Base-by-base conservation (phyloP, 257 asterid genomes). In the Solanum virginianum region DNA sequence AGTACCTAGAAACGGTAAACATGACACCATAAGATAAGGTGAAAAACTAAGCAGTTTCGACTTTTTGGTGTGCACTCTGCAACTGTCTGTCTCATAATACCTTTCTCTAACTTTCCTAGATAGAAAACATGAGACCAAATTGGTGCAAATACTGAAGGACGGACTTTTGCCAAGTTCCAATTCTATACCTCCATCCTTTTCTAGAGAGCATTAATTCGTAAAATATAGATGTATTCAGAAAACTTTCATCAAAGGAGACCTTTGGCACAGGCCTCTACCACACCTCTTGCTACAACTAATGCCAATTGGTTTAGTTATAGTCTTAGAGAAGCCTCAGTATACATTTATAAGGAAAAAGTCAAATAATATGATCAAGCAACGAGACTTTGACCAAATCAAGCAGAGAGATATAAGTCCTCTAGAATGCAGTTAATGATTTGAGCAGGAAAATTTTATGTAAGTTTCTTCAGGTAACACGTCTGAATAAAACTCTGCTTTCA, bases 1-100 rank as follows among this genome's bases (percentile, higher is more conserved):
- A 96, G 88, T 96, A 96, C 95, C 99, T 96, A 91, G 59, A 89
- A 83, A 81, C 3, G 59, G 69, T 86, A 66, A 56, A 26, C 26
- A 77, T 16, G 82, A 77, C 17, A 8, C 4, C 14, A 51, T 8
- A 77, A 1, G 0, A 77, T 4, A 22, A 75, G 45, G 22, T 15
- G 5, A 26, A 77, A 49, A 32, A 22, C 2, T 47, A 13, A 74
- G 20, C 1, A 47, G 10, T 74, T 74, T 7, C n/a, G 41, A 74
- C 43, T 47, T 7, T 47, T 22, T 2, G 43, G 43, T 47, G n/a
- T 45, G 56, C 22, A 49, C 43, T 45, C 20, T 49, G 62, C 82
- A 49, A 49, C 82, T 75, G 14, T 75, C 26, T 14, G 82, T 24
- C 62, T 24, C 82, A 49, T 75, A 49, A 15, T 49, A 75, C 43